Base-by-base conservation (phyloP, 1,284 basidiomycete genomes). In the Phylloboletellus chloephorus region DNA sequence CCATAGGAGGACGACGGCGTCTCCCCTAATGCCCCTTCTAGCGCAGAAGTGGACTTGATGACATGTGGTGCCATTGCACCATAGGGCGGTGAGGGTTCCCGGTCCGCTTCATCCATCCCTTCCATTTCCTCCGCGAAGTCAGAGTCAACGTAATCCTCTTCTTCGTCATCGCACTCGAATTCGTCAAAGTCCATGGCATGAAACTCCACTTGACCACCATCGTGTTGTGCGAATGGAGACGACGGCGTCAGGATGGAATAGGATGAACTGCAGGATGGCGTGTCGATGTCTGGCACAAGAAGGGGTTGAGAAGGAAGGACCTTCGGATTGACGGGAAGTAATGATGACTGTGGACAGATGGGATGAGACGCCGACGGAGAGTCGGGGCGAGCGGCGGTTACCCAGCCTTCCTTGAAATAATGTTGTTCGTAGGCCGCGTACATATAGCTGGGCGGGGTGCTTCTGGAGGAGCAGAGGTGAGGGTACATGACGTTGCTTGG, bases 111-210 rank as follows among this genome's bases (percentile, higher is more conserved):
- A 8, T 58, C 60, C 24, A 50, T 41, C 31, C 48, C 49, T 5
- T 64, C 60, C 58, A 61, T 59, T 21, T 62, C 61, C 39, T 65
- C 58, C 20, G 47, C 44, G 42, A 52, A 60, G 23, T 60, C 58
- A 10, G 57, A 62, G 20, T 61, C 59, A 11, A 51, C 9, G 24
- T 49, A 61, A 20, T 65, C 62, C 0, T 60, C 62, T 29, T 43
- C 48, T 3, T 63, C 59, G 26, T 64, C 62, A 3, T 59, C 60
- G 31, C 31, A 49, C 3, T 63, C 57, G 12, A 60, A 52, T 10
- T 64, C 63, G 23, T 64, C 61, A 40, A 58, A 46, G 7, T 64
- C 58, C 53, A 58, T 56, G 33, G 47, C n/a, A 11, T 57, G 41
- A 23, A 38, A 13, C 4, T 36, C 47, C 10, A 23, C 11, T 10